Percentiles rank a stretch among this genome's conserved stretches.
These are phyloP conservation scores for Trichoderma parareesei DNA, from an alignment of 495 filamentous ascomycete species.

Conservation along the genomic window DNA sequence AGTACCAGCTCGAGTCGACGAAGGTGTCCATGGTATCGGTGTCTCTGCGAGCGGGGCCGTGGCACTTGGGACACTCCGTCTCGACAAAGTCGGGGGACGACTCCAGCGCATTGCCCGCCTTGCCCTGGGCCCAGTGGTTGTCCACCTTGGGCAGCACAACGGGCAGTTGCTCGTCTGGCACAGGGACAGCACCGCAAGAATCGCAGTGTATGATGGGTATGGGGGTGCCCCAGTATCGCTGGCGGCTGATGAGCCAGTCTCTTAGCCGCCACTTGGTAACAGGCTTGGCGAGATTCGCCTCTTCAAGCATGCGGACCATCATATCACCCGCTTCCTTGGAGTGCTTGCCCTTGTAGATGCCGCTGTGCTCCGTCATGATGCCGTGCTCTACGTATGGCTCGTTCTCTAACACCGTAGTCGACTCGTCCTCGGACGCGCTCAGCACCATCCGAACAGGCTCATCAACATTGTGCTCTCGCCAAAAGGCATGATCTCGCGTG, in stretches of 20 bases:
- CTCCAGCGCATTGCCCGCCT: conserved; percentile 69
- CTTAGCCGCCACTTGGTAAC: conserved; percentile 67
- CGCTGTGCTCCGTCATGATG: conserved; percentile 55
- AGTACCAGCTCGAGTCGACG: conserved; percentile 92
- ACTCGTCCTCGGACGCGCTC: conserved; percentile 42
- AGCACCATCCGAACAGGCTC: conserved; percentile 45
- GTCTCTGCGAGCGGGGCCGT: conserved; percentile 62
- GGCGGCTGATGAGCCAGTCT: conserved; percentile 83
- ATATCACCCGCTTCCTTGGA: conserved; percentile 55
- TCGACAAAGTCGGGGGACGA: conserved; percentile 65
- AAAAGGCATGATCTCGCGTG: conserved; percentile 66
- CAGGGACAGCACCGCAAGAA: conserved; percentile 69
- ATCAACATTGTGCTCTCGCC: conserved; percentile 55
- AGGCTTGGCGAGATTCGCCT: conserved; percentile 45
- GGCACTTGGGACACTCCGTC: conserved; percentile 66
- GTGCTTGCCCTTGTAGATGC: conserved; percentile 47
- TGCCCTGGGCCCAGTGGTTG: conserved; percentile 57
- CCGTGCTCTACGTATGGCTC: conserved; percentile 53
- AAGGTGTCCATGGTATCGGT: conserved; percentile 97
- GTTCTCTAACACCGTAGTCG: conserved; percentile 29
- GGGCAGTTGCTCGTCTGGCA: conserved; percentile 67
- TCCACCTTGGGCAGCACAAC: conserved; percentile 66
- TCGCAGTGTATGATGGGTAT: conserved; percentile 83
- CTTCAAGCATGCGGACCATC: conserved; percentile 51
- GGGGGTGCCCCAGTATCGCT: conserved; percentile 85